phyloP scores from a whole-genome alignment of 148 eudicot species.

The Amaranthus palmeri region DNA sequence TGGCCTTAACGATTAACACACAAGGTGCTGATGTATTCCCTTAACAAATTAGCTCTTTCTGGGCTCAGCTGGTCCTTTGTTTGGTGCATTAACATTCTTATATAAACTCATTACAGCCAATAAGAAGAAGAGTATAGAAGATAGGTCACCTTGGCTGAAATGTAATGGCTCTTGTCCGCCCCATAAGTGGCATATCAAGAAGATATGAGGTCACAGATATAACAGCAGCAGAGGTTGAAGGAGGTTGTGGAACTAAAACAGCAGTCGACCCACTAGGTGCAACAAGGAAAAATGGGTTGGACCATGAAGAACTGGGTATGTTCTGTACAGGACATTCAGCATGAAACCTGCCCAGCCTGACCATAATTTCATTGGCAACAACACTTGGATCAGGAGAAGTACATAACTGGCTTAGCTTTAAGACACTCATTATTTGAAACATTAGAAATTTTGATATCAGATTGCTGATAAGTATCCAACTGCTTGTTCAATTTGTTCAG shows the following conservation, averaged over 20 bases:
- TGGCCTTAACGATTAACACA: background rate
- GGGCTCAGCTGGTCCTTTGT: background rate
- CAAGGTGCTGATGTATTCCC: background rate
- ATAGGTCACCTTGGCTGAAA: conserved; percentile 77
- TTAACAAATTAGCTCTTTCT: background rate
- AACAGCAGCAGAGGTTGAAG: conserved; percentile 49
- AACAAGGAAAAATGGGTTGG: conserved; percentile 80
- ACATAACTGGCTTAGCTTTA: conserved; percentile 66
- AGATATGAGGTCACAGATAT: conserved; percentile 81
- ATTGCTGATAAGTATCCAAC: conserved; percentile 31
- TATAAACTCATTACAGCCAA: background rate
- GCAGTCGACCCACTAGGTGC: conserved; percentile 87
- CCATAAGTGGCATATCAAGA: conserved; percentile 71
- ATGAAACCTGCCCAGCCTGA: conserved; percentile 53
- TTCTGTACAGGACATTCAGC: conserved; percentile 37
- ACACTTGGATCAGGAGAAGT: conserved; percentile 76
- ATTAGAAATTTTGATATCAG: conserved; percentile 30
- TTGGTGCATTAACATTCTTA: background rate
- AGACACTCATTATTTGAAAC: conserved; percentile 24
- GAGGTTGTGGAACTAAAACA: conserved; percentile 71
- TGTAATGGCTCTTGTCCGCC: conserved; percentile 77
- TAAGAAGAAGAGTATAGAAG: conserved; percentile 2
- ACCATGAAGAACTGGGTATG: conserved; percentile 54
- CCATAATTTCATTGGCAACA: conserved; percentile 57
- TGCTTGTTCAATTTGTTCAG: conserved; percentile 13